These are phyloP conservation scores for Aspergillus udagawae DNA, from an alignment of 2,329 filamentous ascomycete genomes.

Conservation along the genomic window DNA sequence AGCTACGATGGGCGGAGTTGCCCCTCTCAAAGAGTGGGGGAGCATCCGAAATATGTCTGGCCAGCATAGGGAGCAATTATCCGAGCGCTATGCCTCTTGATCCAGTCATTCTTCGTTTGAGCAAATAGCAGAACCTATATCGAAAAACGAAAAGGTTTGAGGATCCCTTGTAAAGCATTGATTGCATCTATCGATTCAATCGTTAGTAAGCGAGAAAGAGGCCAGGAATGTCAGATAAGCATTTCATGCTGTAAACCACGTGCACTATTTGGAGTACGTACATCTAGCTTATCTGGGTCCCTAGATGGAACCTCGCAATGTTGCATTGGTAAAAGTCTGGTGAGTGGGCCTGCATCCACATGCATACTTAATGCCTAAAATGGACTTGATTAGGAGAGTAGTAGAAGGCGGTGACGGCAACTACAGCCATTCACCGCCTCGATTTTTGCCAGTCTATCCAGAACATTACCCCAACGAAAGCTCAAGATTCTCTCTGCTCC, in stretches of 20 bases:
- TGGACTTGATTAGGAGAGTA: neutral
- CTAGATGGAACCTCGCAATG: no score
- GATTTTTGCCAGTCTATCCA: neutral
- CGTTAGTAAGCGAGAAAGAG: neutral
- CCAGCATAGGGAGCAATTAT: neutral
- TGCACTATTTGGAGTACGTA: neutral
- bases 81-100: neutral
- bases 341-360: neutral
- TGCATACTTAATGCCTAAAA: slow-evolving; percentile 9
- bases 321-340: neutral
- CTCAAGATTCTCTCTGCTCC: neutral
- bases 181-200: neutral
- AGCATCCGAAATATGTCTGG: neutral
- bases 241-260: no score
- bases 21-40: slow-evolving; percentile 8
- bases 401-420: neutral
- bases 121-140: neutral
- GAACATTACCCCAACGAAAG: neutral
- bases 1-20: slow-evolving; percentile 18
- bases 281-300: neutral
- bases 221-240: neutral
- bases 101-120: neutral
- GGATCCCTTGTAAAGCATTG: neutral
- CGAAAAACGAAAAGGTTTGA: neutral
- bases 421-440: neutral